These are phyloP conservation scores for Vachellia collinsii DNA, from an alignment of 306 rosid species.

Conservation along the genomic window DNA sequence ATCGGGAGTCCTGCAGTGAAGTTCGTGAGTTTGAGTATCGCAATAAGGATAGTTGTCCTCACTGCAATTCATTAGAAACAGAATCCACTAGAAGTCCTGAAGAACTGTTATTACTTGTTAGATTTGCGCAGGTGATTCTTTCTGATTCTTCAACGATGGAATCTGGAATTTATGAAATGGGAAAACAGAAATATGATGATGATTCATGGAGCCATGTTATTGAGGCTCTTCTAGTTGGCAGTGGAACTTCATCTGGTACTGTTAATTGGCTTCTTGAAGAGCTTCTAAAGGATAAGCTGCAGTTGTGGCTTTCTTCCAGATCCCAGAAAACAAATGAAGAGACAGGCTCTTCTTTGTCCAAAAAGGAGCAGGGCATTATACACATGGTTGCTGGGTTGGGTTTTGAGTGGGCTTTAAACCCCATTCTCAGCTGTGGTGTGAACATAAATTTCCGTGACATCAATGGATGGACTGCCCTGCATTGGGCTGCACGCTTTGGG, in stretches of 20 bases:
- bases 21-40: constrained; percentile 83
- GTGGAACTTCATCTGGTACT: constrained; percentile 69
- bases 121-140: constrained; percentile 75
- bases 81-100: constrained; percentile 66
- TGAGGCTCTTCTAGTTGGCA: constrained; percentile 68
- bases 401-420: constrained; percentile 87
- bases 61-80: constrained; percentile 46
- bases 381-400: constrained; percentile 95
- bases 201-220: constrained; percentile 71
- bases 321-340: constrained; percentile 47
- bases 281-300: constrained; percentile 82
- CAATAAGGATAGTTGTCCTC: constrained; percentile 45
- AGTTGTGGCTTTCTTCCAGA: constrained; percentile 71
- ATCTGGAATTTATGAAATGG: constrained; percentile 41
- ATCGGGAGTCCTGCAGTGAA: constrained; percentile 88
- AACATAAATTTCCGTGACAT: constrained; percentile 93
- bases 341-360: constrained; percentile 71
- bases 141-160: constrained; percentile 51
- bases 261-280: constrained; percentile 81
- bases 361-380: constrained; percentile 90
- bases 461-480: constrained; percentile 92
- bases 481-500: constrained; percentile 96
- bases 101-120: constrained; percentile 84
- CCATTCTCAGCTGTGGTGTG: constrained; percentile 74
- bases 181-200: constrained; percentile 53